phyloP scores from a whole-genome alignment of 108 stramenopile species.

The Discostella stelligeroides region DNA sequence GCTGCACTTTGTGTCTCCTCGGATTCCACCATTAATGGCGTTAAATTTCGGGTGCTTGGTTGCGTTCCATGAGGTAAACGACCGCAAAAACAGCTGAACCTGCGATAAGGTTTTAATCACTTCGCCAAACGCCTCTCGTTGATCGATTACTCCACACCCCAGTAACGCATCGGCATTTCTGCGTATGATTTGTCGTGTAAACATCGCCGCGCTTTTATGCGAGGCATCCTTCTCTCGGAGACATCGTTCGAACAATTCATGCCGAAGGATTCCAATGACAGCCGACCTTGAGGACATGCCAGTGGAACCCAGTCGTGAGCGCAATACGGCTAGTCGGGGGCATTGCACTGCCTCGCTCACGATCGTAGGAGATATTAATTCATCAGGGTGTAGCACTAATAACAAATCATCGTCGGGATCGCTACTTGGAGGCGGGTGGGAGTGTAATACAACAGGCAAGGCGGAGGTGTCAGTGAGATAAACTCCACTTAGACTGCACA shows the following conservation, averaged over 20 bases:
- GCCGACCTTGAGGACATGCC: conserved; percentile 65
- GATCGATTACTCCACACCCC: conserved; percentile 66
- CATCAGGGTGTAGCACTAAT: conserved; percentile 81
- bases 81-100: conserved; percentile 59
- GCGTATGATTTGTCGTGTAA: conserved; percentile 59
- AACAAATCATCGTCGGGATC: conserved; percentile 69
- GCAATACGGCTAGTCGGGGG: conserved; percentile 72
- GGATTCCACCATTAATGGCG: background rate
- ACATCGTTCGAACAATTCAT: conserved; percentile 80
- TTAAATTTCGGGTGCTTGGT: background rate
- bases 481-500: conserved; percentile 74
- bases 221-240: conserved; percentile 62
- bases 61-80: conserved; percentile 56
- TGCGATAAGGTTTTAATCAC: conserved; percentile 70
- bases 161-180: conserved; percentile 65
- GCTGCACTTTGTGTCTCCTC: background rate
- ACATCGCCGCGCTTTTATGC: conserved; percentile 40
- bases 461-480: conserved; percentile 69
- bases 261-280: conserved; percentile 80
- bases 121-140: conserved; percentile 57
- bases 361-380: conserved; percentile 74
- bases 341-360: conserved; percentile 81
- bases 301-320: conserved; percentile 71
- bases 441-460: conserved; percentile 75
- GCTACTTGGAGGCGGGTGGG: conserved; percentile 52